These are phyloP conservation scores for Eucalyptus curtisii DNA, from an alignment of 345 rosid species.

Conservation along the genomic window DNA sequence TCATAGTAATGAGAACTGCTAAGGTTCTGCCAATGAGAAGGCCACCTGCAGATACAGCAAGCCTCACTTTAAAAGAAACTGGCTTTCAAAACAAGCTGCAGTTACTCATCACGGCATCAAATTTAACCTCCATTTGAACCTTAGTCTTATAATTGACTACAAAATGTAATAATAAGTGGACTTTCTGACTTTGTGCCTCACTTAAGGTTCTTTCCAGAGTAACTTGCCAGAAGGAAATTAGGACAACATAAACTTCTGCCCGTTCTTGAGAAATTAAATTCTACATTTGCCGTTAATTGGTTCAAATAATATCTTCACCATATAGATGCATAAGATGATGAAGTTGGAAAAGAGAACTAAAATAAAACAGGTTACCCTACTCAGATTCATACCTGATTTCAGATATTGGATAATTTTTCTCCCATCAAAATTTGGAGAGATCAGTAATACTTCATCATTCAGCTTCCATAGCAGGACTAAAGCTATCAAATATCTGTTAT, in stretches of 20 bases:
- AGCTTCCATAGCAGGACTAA: slow-evolving; percentile 73
- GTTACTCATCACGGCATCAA: neutral
- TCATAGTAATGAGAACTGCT: slow-evolving; percentile 67
- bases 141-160: neutral
- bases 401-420: slow-evolving; percentile 45
- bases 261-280: neutral
- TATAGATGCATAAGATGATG: neutral
- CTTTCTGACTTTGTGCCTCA: neutral
- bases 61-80: neutral
- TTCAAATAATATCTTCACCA: neutral
- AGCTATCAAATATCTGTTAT: slow-evolving; percentile 70
- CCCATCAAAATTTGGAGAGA: slow-evolving; percentile 62
- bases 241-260: neutral
- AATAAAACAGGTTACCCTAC: neutral
- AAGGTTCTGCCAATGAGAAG: slow-evolving; percentile 86
- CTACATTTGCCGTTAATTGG: neutral
- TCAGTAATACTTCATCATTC: slow-evolving; percentile 51
- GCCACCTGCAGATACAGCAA: slow-evolving; percentile 44
- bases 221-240: neutral
- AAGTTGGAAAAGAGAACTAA: neutral
- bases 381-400: slow-evolving; percentile 52
- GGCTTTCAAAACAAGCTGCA: neutral
- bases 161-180: neutral
- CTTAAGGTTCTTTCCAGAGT: neutral
- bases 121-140: neutral